Conservation (phyloP, 2,329 filamentous ascomycete genomes). For the Rutstroemia sp. region DNA sequence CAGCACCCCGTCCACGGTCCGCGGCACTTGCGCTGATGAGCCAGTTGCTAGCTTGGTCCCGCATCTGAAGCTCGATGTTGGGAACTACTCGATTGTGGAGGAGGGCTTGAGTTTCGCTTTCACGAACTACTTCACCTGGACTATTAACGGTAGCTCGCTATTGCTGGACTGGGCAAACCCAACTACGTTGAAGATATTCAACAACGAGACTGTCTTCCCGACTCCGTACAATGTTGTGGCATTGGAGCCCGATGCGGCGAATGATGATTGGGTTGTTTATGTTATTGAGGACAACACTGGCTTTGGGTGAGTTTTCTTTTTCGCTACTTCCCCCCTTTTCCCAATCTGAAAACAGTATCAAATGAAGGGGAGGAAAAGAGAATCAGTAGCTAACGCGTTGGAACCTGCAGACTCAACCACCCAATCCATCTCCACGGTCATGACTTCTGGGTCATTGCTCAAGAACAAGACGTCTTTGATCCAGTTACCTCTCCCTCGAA, state of each 20-base stretch:
- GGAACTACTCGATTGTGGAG: conserved; percentile 10
- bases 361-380: too few species aligned
- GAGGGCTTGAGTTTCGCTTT: conserved; percentile 15
- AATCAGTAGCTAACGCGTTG: not conserved
- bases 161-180: conserved; percentile 40
- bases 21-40: conserved; percentile 27
- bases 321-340: not conserved
- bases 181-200: conserved; percentile 33
- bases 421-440: conserved; percentile 44
- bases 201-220: conserved; percentile 25
- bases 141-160: conserved; percentile 41
- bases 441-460: conserved; percentile 41
- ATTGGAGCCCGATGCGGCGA: not conserved
- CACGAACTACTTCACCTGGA: conserved; percentile 38
- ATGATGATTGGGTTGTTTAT: conserved; percentile 19
- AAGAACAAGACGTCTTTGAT: conserved; percentile 34
- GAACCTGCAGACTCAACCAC: conserved; percentile 16
- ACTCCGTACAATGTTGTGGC: conserved; percentile 24
- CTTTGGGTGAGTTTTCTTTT: conserved; percentile 9
- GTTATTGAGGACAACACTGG: conserved; percentile 24
- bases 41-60: conserved; percentile 24
- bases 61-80: conserved; percentile 21
- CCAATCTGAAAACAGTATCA: not conserved
- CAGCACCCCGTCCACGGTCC: conserved; percentile 18
- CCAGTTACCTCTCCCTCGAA: conserved; percentile 21